phyloP scores from a whole-genome alignment of 2,329 filamentous ascomycete species.

The Curvularia eragrostidis region DNA sequence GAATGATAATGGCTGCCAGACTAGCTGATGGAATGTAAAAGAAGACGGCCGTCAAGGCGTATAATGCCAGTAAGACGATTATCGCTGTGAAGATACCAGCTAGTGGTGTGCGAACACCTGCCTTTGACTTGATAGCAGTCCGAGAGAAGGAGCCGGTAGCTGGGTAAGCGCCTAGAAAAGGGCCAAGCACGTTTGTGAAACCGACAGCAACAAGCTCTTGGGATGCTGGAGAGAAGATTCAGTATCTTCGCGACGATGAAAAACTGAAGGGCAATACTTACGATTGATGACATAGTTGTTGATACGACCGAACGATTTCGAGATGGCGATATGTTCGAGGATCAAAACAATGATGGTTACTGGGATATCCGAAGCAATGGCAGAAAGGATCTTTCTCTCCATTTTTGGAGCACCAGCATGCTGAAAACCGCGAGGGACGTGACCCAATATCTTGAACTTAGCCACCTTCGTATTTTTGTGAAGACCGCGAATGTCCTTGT shows the following conservation, averaged over 20 bases:
- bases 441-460: slow-evolving; percentile 68
- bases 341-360: slow-evolving; percentile 91
- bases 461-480: slow-evolving; percentile 61
- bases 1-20: slow-evolving; percentile 89
- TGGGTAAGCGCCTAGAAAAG: slow-evolving; percentile 89
- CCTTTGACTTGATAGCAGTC: slow-evolving; percentile 96
- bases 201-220: slow-evolving; percentile 96
- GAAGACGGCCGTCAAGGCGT: slow-evolving; percentile 86
- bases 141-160: slow-evolving; percentile 95
- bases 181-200: slow-evolving; percentile 83
- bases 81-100: slow-evolving; percentile 87
- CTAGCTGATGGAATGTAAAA: slow-evolving; percentile 88
- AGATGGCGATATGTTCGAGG: slow-evolving; percentile 96
- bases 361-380: slow-evolving; percentile 76
- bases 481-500: slow-evolving; percentile 59
- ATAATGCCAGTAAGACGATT: slow-evolving; percentile 88
- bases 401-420: slow-evolving; percentile 76
- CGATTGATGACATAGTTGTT: slow-evolving; percentile 95
- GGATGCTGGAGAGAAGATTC: slow-evolving; percentile 59
- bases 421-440: slow-evolving; percentile 63
- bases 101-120: slow-evolving; percentile 89
- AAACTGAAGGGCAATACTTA: background rate
- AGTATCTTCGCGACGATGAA: background rate
- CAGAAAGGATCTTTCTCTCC: slow-evolving; percentile 68
- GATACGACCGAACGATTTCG: slow-evolving; percentile 92